Base-by-base conservation (phyloP, 2,329 filamentous ascomycete genomes). In the Colletotrichum sp. region DNA sequence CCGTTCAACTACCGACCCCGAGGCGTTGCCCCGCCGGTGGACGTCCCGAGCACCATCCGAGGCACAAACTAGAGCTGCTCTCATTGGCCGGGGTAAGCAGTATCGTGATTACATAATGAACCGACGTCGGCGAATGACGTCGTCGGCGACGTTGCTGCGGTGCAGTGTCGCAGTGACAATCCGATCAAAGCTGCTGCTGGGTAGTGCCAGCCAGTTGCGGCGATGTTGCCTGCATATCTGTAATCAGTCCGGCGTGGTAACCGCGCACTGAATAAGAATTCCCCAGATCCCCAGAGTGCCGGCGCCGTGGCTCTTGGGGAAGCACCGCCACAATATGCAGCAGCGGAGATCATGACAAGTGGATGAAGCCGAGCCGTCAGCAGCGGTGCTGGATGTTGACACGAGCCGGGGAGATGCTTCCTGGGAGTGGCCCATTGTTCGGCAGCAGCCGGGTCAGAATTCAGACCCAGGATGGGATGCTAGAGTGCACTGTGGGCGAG, bases 91-190 rank as follows among this genome's bases (percentile, higher is more conserved):
- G 7, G 11, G 24, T 4, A 1, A 15, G 4, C 15, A 18, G 15
- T 31, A 6, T 3, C n/a, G 24, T 8, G 71, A 59, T 73, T 73
- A 73, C 68, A 16, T 71, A 73, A 71, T 15, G 29, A 11, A 18
- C 68, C 71, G 62, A 62, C 66, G 62, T 73, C 68, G 71, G 71
- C 69, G 54, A 58, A 73, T 73, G 71, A 73, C 68, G 71, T 73
- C 71, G 68, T 71, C 33, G 36, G 61, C 24, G 31, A n/a, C 27
- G 8, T 8, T 11, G 59, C 18, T 16, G 31, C 36, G 59, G 15
- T 16, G 31, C 36, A 21, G 36, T 18, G 24, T 24, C 24, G 31
- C 31, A 62, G 58, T 51, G 43, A 51, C 43, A 51, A 51, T 51
- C 43, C 21, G 43, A 51, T 21, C 11, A 47, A 33, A 57, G 33